These are phyloP conservation scores for Vanilla planifolia DNA, from an alignment of 106 monocot genomes.

Conservation along the genomic window DNA sequence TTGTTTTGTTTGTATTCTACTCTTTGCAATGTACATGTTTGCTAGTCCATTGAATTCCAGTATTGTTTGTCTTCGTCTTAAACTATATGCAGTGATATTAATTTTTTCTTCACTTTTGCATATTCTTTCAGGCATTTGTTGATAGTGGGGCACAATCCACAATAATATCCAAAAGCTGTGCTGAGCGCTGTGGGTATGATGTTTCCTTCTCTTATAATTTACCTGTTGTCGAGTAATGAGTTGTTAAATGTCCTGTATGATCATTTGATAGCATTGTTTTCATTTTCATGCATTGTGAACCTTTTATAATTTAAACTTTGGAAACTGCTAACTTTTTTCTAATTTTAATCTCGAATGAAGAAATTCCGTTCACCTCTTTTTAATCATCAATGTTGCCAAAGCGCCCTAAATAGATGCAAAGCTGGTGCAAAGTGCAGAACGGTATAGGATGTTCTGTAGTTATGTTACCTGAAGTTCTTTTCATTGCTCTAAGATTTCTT, in stretches of 20 bases:
- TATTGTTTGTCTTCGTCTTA: background rate
- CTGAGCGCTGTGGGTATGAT: conserved; percentile 95
- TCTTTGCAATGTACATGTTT: background rate
- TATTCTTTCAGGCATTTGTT: conserved; percentile 73
- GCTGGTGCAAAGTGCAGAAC: no score
- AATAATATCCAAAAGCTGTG: conserved; percentile 96
- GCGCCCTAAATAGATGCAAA: background rate
- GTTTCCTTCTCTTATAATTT: background rate
- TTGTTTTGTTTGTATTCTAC: no score
- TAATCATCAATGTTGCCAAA: background rate
- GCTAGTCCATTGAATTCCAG: background rate
- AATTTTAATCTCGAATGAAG: background rate
- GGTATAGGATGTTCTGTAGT: no score
- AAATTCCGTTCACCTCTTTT: background rate
- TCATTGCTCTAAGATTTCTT: no score
- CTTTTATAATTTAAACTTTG: no score
- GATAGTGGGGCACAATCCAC: conserved; percentile 98
- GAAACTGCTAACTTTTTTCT: background rate
- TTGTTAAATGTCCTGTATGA: background rate
- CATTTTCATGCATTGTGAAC: no score
- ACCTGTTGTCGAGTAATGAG: no score
- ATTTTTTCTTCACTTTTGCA: background rate
- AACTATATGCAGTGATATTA: background rate
- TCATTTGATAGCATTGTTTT: no score
- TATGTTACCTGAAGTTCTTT: no score